A percentile compares a stretch with the other conserved stretches of the same genome.
These are phyloP conservation scores for Obba rivulosa DNA, from an alignment of 768 basidiomycete species.

Conservation along the genomic window DNA sequence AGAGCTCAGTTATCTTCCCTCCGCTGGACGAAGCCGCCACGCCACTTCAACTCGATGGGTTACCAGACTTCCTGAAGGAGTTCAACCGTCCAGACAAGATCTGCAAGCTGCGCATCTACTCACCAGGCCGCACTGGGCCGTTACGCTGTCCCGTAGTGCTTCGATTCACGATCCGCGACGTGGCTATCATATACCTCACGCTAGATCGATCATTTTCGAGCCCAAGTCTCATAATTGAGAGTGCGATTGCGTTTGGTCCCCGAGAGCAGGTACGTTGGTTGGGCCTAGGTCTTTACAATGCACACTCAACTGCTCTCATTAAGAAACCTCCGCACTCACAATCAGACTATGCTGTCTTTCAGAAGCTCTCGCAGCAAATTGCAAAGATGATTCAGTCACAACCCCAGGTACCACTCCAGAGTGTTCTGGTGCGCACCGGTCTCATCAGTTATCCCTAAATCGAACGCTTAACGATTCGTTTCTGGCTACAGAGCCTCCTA, in stretches of 20 bases:
- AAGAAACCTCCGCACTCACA: slow-evolving; percentile 68
- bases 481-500: slow-evolving; percentile 39
- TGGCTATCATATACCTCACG: slow-evolving; percentile 60
- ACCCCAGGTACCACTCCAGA: slow-evolving; percentile 47
- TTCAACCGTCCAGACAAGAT: slow-evolving; percentile 43
- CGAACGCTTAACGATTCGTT: background rate
- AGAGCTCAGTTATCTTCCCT: slow-evolving; percentile 38
- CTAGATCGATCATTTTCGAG: slow-evolving; percentile 27
- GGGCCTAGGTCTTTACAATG: background rate
- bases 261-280: slow-evolving; percentile 52
- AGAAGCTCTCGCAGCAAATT: slow-evolving; percentile 62
- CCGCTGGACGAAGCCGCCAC: slow-evolving; percentile 28
- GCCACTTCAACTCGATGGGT: slow-evolving; percentile 38
- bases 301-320: slow-evolving; percentile 2
- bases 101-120: slow-evolving; percentile 53
- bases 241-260: slow-evolving; percentile 65
- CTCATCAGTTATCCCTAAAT: background rate
- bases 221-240: slow-evolving; percentile 45
- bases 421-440: slow-evolving; percentile 39
- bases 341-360: slow-evolving; percentile 62
- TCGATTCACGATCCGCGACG: slow-evolving; percentile 58
- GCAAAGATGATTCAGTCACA: slow-evolving; percentile 52
- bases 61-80: slow-evolving; percentile 50
- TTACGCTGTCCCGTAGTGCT: slow-evolving; percentile 36
- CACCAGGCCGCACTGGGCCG: slow-evolving; percentile 23